A percentile compares a stretch with the other conserved stretches of the same genome.
phyloP scores from a whole-genome alignment of 805 yeast species.

The Maudiozyma serrabonitensis region DNA sequence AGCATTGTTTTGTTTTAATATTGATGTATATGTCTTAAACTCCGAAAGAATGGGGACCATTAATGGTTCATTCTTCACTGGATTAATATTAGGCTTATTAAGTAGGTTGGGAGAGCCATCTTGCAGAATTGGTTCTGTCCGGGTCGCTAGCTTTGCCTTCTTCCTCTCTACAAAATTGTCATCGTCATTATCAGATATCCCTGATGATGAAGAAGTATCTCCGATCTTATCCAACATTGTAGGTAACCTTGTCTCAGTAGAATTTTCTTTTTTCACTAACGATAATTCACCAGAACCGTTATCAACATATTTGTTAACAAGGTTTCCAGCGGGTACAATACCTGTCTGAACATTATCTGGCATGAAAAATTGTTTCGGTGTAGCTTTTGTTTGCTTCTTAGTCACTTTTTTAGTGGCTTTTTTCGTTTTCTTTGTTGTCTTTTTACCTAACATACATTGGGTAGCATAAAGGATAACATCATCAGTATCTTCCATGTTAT shows the following conservation, averaged over 20 bases:
- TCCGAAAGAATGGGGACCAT: too few species aligned
- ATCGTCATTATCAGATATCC: background rate
- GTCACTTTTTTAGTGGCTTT: conserved; percentile 8
- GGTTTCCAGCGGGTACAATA: conserved; percentile 41
- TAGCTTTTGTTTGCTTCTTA: conserved; percentile 6
- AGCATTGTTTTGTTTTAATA: too few species aligned
- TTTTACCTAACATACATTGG: conserved; percentile 44
- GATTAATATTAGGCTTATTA: too few species aligned
- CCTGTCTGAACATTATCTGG: conserved; percentile 66
- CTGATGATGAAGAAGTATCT: background rate
- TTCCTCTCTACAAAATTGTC: background rate
- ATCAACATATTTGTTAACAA: conserved; percentile 31
- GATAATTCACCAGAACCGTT: background rate
- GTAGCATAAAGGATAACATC: conserved; percentile 63
- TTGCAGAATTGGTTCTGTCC: background rate
- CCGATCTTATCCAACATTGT: conserved; percentile 1
- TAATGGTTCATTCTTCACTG: too few species aligned
- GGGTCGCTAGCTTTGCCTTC: background rate
- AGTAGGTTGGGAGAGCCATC: too few species aligned
- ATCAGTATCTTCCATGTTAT: conserved; percentile 49
- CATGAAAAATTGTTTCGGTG: conserved; percentile 43
- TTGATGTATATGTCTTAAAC: too few species aligned
- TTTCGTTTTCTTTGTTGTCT: conserved; percentile 4
- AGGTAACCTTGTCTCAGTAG: background rate
- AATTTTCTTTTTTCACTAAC: background rate